A percentile compares a stretch with the other conserved stretches of the same genome.
Evolutionary conservation across 1,284 basidiomycete genomes (phyloP).

Genomic region (Tylopilus microsporus): DNA sequence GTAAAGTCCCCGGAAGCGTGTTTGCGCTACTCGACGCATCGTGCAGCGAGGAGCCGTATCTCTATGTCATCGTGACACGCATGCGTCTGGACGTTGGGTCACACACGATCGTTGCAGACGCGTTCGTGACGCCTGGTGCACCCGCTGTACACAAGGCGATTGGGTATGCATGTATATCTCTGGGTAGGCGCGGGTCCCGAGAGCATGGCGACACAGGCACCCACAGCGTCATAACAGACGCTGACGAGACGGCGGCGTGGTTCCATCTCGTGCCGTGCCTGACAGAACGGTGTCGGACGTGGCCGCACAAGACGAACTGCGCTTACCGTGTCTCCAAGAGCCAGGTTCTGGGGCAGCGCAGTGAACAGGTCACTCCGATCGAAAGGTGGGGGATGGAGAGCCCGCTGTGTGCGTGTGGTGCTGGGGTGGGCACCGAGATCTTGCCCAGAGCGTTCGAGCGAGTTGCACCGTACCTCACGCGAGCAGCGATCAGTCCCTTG

Average conservation of each 20-base stretch:
- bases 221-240: slow-evolving; percentile 8
- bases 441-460: slow-evolving; percentile 27
- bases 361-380: background rate
- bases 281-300: slow-evolving; percentile 50
- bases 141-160: background rate
- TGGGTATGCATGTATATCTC: background rate
- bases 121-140: slow-evolving; percentile 37
- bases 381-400: background rate
- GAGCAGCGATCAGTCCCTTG: slow-evolving; percentile 45
- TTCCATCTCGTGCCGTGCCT: slow-evolving; percentile 44
- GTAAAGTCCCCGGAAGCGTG: slow-evolving; percentile 4
- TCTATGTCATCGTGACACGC: slow-evolving; percentile 38
- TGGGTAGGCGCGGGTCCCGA: background rate
- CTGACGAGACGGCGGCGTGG: slow-evolving; percentile 40
- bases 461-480: slow-evolving; percentile 40
- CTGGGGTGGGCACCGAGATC: slow-evolving; percentile 35
- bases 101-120: slow-evolving; percentile 44
- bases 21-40: slow-evolving; percentile 32
- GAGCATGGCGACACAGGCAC: slow-evolving; percentile 1
- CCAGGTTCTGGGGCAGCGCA: background rate
- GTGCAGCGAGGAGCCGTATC: slow-evolving; percentile 24
- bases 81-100: slow-evolving; percentile 42
- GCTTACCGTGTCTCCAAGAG: slow-evolving; percentile 30
- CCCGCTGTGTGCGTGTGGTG: slow-evolving; percentile 43
- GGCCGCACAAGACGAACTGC: slow-evolving; percentile 44